Conservation (phyloP, 129 eudicot genomes). For the Mikania micrantha region DNA sequence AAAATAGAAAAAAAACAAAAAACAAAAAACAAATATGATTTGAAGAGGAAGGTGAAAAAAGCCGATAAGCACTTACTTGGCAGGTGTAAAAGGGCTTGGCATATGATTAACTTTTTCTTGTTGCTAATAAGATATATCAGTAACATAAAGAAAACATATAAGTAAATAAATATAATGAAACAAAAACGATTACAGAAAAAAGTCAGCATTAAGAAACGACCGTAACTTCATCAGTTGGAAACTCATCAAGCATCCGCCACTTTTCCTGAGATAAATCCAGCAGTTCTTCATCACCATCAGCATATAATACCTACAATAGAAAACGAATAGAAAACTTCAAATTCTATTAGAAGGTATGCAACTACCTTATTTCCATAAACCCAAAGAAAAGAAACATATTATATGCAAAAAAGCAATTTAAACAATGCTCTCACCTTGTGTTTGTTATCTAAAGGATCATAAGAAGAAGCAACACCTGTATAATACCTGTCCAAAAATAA, state of each 20-base stretch:
- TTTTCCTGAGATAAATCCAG: constrained; percentile 43
- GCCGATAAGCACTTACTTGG: constrained; percentile 30
- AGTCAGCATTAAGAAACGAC: constrained; percentile 1
- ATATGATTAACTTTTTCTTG: constrained; percentile 19
- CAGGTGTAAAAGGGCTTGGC: constrained; percentile 14
- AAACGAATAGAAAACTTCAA: not conserved
- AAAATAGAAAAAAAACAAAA: no score
- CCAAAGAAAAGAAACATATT: not conserved
- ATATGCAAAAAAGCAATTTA: not conserved
- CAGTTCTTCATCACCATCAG: constrained; percentile 65
- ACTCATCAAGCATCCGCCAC: constrained; percentile 36
- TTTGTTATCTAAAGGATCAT: constrained; percentile 37
- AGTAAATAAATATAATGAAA: not conserved
- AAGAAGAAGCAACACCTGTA: constrained; percentile 44
- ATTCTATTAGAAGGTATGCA: not conserved
- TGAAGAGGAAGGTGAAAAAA: not conserved
- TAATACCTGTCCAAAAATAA: constrained; percentile 41
- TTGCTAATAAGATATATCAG: constrained; percentile 8
- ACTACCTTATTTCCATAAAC: not conserved
- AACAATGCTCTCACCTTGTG: constrained; percentile 42
- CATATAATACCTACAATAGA: constrained; percentile 53
- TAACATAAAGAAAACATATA: constrained; percentile 3
- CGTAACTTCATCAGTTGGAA: constrained; percentile 27
- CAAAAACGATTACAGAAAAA: constrained; percentile 1
- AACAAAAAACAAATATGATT: not conserved